Percentiles rank a stretch among this genome's conserved stretches.
These are phyloP conservation scores for Lyophyllum semitale DNA, from an alignment of 768 basidiomycete species.

Conservation along the genomic window DNA sequence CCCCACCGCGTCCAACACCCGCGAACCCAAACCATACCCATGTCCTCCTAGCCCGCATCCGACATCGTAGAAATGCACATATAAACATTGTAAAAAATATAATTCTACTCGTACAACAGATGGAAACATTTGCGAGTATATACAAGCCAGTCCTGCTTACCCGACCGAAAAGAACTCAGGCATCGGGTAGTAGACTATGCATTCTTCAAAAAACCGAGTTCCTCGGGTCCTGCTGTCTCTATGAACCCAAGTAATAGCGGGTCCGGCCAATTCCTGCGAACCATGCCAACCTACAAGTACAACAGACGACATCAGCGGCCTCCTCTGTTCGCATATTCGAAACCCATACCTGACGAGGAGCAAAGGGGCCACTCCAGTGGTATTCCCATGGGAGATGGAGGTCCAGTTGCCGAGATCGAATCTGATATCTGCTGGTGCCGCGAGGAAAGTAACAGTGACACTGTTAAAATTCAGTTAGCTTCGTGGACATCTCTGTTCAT, in stretches of 20 bases:
- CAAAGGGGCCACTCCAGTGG: slow-evolving; percentile 61
- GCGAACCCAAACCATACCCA: neutral
- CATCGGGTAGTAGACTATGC: too few relatives aligned
- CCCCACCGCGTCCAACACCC: too few relatives aligned
- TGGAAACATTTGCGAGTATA: neutral
- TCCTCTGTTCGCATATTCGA: neutral
- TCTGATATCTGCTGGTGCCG: slow-evolving; percentile 57
- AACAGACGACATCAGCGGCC: slow-evolving; percentile 1
- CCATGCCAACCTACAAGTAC: slow-evolving; percentile 18
- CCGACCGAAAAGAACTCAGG: too few relatives aligned
- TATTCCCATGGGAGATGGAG: slow-evolving; percentile 74
- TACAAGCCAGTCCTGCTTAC: too few relatives aligned
- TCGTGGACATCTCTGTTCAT: too few relatives aligned
- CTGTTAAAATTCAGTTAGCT: slow-evolving; percentile 40
- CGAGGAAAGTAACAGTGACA: slow-evolving; percentile 55
- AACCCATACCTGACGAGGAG: slow-evolving; percentile 56
- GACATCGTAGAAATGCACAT: neutral
- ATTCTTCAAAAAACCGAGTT: too few relatives aligned
- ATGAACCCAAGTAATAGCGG: slow-evolving; percentile 21
- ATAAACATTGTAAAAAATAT: slow-evolving; percentile 1
- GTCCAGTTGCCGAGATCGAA: slow-evolving; percentile 63
- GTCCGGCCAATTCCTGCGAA: slow-evolving; percentile 21
- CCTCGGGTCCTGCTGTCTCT: too few relatives aligned
- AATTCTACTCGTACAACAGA: neutral
- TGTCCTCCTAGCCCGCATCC: neutral